A percentile compares a stretch with the other conserved stretches of the same genome.
Conservation (phyloP, 225 moss, liverwort and hornwort genomes). For the Bryoerythrophyllum caledonicum region DNA sequence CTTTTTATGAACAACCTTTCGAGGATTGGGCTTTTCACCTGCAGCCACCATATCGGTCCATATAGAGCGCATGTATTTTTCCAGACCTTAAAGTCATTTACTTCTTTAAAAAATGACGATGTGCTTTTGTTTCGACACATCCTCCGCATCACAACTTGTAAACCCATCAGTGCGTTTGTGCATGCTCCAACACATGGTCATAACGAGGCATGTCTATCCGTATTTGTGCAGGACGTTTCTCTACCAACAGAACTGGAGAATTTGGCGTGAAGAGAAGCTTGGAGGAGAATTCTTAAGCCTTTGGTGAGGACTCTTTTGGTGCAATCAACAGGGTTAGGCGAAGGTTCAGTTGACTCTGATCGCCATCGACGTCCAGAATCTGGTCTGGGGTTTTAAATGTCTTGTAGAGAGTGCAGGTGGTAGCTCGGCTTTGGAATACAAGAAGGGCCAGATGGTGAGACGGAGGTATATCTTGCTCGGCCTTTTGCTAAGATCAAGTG, state of each 20-base stretch:
- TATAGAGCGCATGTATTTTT: background rate
- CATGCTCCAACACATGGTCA: background rate
- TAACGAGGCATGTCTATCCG: background rate
- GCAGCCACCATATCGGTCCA: background rate
- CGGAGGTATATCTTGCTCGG: constrained; percentile 27
- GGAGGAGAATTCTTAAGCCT: background rate
- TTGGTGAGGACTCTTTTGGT: background rate
- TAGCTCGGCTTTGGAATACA: background rate
- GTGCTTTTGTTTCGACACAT: background rate
- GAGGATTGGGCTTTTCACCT: background rate
- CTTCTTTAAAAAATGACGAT: background rate
- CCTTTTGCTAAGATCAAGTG: constrained; percentile 72
- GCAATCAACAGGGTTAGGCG: background rate
- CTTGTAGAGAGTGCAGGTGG: background rate
- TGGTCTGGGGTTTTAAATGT: background rate
- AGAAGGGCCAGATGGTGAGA: fast-evolving
- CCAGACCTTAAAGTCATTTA: background rate
- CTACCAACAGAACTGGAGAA: background rate
- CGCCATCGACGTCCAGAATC: background rate
- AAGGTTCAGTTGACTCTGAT: background rate
- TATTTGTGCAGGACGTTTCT: background rate
- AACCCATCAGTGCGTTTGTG: background rate
- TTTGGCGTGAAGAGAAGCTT: background rate
- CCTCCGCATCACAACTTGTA: background rate
- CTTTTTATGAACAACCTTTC: background rate